Evolutionary conservation across 805 yeast species (phyloP).

Genomic region (Ogataea polymorpha): DNA sequence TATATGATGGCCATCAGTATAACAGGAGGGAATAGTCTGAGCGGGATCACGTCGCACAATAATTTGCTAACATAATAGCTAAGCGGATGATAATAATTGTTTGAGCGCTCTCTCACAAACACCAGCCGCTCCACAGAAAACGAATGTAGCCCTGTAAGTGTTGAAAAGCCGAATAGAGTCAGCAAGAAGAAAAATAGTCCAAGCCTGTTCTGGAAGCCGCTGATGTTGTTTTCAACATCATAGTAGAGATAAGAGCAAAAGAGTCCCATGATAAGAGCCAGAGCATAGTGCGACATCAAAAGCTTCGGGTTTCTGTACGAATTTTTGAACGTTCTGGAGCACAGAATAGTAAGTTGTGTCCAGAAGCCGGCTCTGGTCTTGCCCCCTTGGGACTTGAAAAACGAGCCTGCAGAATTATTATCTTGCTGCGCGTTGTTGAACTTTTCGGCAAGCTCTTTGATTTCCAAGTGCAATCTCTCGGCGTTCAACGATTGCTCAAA

Average conservation of each 20-base stretch:
- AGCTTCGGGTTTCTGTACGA: conserved; percentile 88
- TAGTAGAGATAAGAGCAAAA: conserved; percentile 87
- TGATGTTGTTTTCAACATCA: conserved; percentile 79
- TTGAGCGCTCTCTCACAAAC: conserved; percentile 89
- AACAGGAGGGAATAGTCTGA: conserved; percentile 89
- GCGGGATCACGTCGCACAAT: conserved; percentile 86
- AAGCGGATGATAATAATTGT: conserved; percentile 85
- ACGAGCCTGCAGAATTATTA: conserved; percentile 14
- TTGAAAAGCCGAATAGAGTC: conserved; percentile 90
- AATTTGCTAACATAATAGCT: conserved; percentile 85
- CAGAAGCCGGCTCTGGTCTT: conserved; percentile 54
- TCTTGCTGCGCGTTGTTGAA: conserved; percentile 13
- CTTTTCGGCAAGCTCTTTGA: conserved; percentile 25
- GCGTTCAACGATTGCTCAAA: conserved; percentile 37
- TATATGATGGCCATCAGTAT: conserved; percentile 76
- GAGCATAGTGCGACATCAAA: conserved; percentile 77
- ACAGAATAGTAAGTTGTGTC: conserved; percentile 68
- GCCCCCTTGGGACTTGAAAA: conserved; percentile 29
- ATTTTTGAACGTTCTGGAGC: conserved; percentile 87
- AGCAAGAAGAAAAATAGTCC: conserved; percentile 90
- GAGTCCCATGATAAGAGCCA: conserved; percentile 72
- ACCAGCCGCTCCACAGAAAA: conserved; percentile 86
- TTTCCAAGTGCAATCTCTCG: conserved; percentile 39
- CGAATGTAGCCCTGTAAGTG: conserved; percentile 86
- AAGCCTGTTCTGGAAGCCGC: conserved; percentile 94